phyloP scores from a whole-genome alignment of 106 monocot genomes.

The Dactylorhiza incarnata region DNA sequence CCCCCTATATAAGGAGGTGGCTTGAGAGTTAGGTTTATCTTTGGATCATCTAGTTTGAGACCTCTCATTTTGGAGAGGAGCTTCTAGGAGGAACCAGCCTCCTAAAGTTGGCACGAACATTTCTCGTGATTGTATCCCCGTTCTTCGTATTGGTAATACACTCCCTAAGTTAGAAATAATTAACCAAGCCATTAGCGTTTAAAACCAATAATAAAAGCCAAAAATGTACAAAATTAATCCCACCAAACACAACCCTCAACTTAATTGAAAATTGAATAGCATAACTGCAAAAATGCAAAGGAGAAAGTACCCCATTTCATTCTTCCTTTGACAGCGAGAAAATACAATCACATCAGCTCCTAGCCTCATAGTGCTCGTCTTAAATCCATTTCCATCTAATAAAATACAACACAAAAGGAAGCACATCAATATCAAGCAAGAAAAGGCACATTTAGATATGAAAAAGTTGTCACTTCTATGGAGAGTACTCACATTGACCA shows the following conservation, averaged over 20 bases:
- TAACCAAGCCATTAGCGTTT: too few relatives aligned
- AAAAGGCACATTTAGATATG: neutral
- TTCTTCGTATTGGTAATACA: too few relatives aligned
- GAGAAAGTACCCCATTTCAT: conserved; percentile 46
- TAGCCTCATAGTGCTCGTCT: conserved; percentile 95
- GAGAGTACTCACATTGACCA: conserved; percentile 67
- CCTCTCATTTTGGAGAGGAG: too few relatives aligned
- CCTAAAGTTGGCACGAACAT: too few relatives aligned
- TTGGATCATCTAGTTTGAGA: too few relatives aligned
- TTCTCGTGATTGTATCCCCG: too few relatives aligned
- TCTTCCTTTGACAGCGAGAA: conserved; percentile 58
- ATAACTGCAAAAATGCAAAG: neutral
- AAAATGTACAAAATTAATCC: too few relatives aligned
- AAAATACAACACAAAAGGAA: conserved; percentile 4
- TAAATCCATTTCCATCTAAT: conserved; percentile 91
- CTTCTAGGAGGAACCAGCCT: too few relatives aligned
- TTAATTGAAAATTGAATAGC: neutral
- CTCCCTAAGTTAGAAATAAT: too few relatives aligned
- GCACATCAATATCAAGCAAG: neutral
- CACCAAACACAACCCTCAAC: neutral
- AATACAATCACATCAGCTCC: conserved; percentile 91
- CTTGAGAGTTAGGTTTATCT: too few relatives aligned
- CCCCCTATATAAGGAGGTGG: too few relatives aligned
- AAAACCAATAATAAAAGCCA: too few relatives aligned
- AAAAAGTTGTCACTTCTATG: neutral